A percentile compares a stretch with the other conserved stretches of the same genome.
Conservation (phyloP, 1,139 yeast species). For the Kluyveromyces sp. region DNA sequence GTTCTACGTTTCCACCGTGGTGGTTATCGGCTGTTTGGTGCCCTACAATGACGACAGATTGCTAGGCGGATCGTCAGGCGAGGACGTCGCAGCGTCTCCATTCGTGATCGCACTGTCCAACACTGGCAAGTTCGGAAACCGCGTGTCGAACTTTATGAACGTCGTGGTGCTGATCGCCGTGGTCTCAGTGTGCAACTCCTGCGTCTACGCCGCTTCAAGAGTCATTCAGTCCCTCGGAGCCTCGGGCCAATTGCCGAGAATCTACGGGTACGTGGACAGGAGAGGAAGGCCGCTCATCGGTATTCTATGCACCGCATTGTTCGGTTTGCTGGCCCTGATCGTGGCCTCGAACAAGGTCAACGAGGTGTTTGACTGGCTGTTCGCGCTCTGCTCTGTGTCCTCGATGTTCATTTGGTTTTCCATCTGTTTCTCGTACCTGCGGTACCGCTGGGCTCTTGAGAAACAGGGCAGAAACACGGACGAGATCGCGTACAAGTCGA, state of each 20-base stretch:
- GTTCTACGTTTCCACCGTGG: slow-evolving; percentile 42
- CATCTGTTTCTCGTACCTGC: slow-evolving; percentile 65
- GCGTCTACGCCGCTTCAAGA: slow-evolving; percentile 74
- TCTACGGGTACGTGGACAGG: slow-evolving; percentile 52
- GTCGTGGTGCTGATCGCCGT: slow-evolving; percentile 67
- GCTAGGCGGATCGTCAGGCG: slow-evolving; percentile 37
- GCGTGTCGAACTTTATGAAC: slow-evolving; percentile 65
- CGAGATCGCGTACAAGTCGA: slow-evolving; percentile 44
- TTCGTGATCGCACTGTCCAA: slow-evolving; percentile 58
- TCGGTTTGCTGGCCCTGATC: slow-evolving; percentile 73
- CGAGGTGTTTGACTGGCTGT: slow-evolving; percentile 66
- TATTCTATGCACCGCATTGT: slow-evolving; percentile 60
- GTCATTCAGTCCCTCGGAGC: slow-evolving; percentile 77
- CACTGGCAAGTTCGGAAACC: slow-evolving; percentile 50
- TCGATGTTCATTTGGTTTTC: slow-evolving; percentile 81
- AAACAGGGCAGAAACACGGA: slow-evolving; percentile 48
- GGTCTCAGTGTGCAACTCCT: slow-evolving; percentile 66
- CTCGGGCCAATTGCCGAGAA: slow-evolving; percentile 71
- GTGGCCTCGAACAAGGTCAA: slow-evolving; percentile 55
- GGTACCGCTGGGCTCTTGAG: slow-evolving; percentile 69
- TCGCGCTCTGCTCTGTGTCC: slow-evolving; percentile 77
- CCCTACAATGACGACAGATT: slow-evolving; percentile 52
- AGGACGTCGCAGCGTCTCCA: slow-evolving; percentile 56
- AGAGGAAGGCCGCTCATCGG: slow-evolving; percentile 60
- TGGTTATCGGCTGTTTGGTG: slow-evolving; percentile 51